These are phyloP conservation scores for Spergularia marina DNA, from an alignment of 148 eudicot genomes.

Conservation along the genomic window DNA sequence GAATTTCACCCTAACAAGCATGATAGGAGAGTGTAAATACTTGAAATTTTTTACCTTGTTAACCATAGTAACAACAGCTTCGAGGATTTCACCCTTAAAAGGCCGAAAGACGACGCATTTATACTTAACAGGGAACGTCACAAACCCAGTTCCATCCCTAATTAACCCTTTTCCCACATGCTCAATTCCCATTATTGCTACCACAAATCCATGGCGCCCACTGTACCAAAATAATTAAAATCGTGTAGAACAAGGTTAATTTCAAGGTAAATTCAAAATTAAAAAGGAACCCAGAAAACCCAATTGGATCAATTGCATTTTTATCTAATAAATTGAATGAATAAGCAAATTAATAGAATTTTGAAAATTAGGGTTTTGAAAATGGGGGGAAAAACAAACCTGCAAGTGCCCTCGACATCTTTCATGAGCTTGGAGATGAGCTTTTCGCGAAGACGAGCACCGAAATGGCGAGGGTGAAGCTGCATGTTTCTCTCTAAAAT, in stretches of 20 bases:
- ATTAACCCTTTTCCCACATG: conserved; percentile 83
- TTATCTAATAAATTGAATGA: background rate
- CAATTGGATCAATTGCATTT: background rate
- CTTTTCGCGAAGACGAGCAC: conserved; percentile 80
- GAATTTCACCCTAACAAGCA: background rate
- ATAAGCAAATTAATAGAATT: background rate
- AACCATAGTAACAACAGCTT: conserved; percentile 97
- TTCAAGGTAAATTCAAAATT: background rate
- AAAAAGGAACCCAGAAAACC: conserved; percentile 16
- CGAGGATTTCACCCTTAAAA: conserved; percentile 90
- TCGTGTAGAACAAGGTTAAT: background rate
- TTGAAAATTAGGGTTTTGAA: background rate
- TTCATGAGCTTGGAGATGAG: conserved; percentile 86
- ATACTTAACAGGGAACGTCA: conserved; percentile 85
- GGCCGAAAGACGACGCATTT: conserved; percentile 93
- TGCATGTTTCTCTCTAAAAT: conserved; percentile 88
- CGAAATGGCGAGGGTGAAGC: conserved; percentile 92
- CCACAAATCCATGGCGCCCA: conserved; percentile 92
- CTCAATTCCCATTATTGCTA: conserved; percentile 87
- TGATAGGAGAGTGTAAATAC: too few species aligned
- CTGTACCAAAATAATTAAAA: conserved; percentile 28
- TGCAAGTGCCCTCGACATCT: conserved; percentile 97
- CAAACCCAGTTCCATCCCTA: conserved; percentile 93
- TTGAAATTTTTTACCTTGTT: conserved; percentile 54
- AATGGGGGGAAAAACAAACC: conserved; percentile 29